Base-by-base conservation (phyloP, 2,329 filamentous ascomycete species). In the Talaromyces atroroseus region DNA sequence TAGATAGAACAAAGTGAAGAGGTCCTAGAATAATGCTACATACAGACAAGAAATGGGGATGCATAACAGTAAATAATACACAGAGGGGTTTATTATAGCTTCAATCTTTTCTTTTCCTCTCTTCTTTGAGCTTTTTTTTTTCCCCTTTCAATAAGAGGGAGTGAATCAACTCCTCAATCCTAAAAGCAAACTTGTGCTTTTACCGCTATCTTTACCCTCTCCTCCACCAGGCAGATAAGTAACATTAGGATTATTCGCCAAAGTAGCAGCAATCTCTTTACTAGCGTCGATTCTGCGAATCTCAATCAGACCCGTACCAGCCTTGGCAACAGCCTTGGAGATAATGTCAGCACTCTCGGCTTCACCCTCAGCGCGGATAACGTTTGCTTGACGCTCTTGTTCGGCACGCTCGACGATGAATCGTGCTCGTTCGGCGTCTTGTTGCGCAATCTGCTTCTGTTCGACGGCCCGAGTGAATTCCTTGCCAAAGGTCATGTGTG, bases 361-460 rank as follows among this genome's bases (percentile, higher is more conserved):
- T 78, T 99, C 94, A 72, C 94, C 94, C 82, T 99, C 94, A 52
- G 94, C 94, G 56, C 94, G 85, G 75, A 99, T 99, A 68, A 99
- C 94, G 78, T 94, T 97, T 66, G 94, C 94, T 79, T 99, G 94
- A 68, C 94, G 84, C 80, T 99, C 94, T 80, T 99, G 94, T 83
- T 99, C 94, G 59, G 94, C 94, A 74, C 90, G 90, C 83, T 99
- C 94, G 73, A 99, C 94, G 65, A 99, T 95, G 80, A 99, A 99
- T 64, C 94, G 85, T 49, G 94, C 94, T 63, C 94, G 85, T 82
- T 99, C 94, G 62, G 94, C 94, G 71, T 99, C 94, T 78, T 99
- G 94, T 79, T 99, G 94, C 56, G 94, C 94, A 74, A 99, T 99
- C 82, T 99, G 94, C 86, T 99, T 99, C 84, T 99, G 94, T 80